phyloP scores from a whole-genome alignment of 805 yeast genomes.

The Pichia nakasei region DNA sequence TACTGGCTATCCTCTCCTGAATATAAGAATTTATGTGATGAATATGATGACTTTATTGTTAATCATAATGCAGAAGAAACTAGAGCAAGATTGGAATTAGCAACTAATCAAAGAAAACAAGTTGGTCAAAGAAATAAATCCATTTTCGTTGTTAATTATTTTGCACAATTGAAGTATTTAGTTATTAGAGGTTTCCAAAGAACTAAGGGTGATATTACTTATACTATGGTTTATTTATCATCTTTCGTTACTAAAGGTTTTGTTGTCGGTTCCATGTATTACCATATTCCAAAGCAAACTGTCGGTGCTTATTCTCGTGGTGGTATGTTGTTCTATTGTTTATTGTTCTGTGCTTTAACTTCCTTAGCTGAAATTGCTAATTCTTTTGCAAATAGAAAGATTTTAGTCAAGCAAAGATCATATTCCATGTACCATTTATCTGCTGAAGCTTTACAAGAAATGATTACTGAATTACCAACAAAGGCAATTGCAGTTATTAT shows the following conservation, averaged over 20 bases:
- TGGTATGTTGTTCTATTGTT: constrained; percentile 52
- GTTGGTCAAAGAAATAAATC: constrained; percentile 28
- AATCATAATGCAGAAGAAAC: constrained; percentile 32
- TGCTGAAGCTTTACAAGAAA: constrained; percentile 55
- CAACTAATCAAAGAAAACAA: constrained; percentile 31
- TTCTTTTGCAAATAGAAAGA: constrained; percentile 51
- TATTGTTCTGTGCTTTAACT: constrained; percentile 52
- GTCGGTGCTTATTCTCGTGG: constrained; percentile 52
- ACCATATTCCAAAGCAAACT: constrained; percentile 41
- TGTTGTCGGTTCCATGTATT: constrained; percentile 53
- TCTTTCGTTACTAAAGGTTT: constrained; percentile 52
- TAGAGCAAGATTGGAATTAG: constrained; percentile 33
- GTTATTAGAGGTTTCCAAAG: constrained; percentile 51
- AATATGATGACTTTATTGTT: constrained; percentile 32
- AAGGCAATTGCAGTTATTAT: constrained; percentile 43
- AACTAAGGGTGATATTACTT: constrained; percentile 51
- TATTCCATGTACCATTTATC: constrained; percentile 57
- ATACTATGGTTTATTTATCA: constrained; percentile 42
- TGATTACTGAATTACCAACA: constrained; percentile 51
- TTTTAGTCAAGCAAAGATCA: constrained; percentile 54
- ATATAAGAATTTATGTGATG: constrained; percentile 31
- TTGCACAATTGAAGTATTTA: constrained; percentile 42
- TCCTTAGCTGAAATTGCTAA: constrained; percentile 57
- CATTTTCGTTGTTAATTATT: constrained; percentile 33
- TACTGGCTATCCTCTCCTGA: constrained; percentile 53